Percentiles rank a stretch among this genome's conserved stretches.
These are phyloP conservation scores for Huntiella moniliformis DNA, from an alignment of 2,329 filamentous ascomycete genomes.

Conservation along the genomic window DNA sequence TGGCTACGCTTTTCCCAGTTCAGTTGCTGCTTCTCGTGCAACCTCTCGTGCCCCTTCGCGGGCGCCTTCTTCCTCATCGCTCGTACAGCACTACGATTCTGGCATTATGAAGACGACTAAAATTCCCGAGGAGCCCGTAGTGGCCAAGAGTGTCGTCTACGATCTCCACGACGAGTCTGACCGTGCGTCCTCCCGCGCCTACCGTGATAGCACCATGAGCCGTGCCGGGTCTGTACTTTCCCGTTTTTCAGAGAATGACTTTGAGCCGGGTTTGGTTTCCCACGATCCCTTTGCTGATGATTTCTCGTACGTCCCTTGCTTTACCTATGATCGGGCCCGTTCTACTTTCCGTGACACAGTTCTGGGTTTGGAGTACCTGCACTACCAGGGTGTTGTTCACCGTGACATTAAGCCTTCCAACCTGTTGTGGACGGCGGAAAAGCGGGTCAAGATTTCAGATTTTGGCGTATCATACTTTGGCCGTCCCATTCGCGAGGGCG, in stretches of 20 bases:
- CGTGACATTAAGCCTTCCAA: slow-evolving; percentile 82
- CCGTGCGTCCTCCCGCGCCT: slow-evolving; percentile 19
- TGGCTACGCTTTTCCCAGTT: slow-evolving; percentile 20
- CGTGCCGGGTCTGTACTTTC: slow-evolving; percentile 61
- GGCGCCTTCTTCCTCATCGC: slow-evolving; percentile 27
- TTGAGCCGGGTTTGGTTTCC: slow-evolving; percentile 31
- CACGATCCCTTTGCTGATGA: slow-evolving; percentile 58
- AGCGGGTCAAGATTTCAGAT: slow-evolving; percentile 91
- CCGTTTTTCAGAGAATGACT: slow-evolving; percentile 41
- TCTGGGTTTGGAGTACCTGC: slow-evolving; percentile 79
- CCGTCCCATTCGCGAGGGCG: slow-evolving; percentile 64
- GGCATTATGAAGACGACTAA: background rate
- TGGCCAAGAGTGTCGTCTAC: background rate
- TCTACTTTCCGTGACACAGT: slow-evolving; percentile 83
- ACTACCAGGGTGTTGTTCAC: slow-evolving; percentile 71
- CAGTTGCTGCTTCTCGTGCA: slow-evolving; percentile 21
- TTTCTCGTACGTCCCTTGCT: slow-evolving; percentile 80
- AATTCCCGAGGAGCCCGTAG: slow-evolving; percentile 3
- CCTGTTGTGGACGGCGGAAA: slow-evolving; percentile 66
- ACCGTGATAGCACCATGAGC: slow-evolving; percentile 56
- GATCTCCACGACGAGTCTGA: slow-evolving; percentile 27
- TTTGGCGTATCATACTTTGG: slow-evolving; percentile 98
- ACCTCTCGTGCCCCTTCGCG: slow-evolving; percentile 30
- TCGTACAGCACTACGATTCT: slow-evolving; percentile 6
- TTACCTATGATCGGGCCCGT: slow-evolving; percentile 69